phyloP scores from a whole-genome alignment of 352 stramenopile genomes.

The Pythium periplocum region DNA sequence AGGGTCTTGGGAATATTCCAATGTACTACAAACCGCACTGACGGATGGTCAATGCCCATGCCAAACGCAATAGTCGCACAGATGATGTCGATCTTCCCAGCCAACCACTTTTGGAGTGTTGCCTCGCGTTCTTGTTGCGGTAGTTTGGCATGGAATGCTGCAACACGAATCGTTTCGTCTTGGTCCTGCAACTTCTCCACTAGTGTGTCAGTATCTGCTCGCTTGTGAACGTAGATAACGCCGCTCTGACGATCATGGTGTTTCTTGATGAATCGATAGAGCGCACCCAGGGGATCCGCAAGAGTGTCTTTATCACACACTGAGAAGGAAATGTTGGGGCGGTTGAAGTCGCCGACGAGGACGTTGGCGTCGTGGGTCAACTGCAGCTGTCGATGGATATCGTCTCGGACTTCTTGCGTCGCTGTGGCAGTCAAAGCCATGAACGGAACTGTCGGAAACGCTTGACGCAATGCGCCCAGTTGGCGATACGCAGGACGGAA shows the following conservation, averaged over 20 bases:
- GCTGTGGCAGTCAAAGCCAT: constrained; percentile 91
- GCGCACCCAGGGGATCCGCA: constrained; percentile 30
- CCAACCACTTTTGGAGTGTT: constrained; percentile 43
- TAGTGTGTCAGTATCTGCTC: constrained; percentile 43
- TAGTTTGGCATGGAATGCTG: constrained; percentile 54
- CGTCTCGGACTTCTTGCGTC: constrained; percentile 47
- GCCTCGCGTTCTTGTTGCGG: constrained; percentile 27
- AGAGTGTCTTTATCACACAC: constrained; percentile 47
- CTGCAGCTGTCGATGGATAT: constrained; percentile 45
- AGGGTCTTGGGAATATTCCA: constrained; percentile 86
- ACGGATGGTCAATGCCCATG: constrained; percentile 91
- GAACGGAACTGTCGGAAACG: constrained; percentile 38
- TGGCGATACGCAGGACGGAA: constrained; percentile 76
- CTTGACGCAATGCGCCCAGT: constrained; percentile 30
- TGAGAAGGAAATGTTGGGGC: constrained; percentile 49
- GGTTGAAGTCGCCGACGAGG: constrained; percentile 53
- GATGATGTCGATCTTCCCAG: constrained; percentile 60
- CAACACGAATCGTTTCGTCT: constrained; percentile 23
- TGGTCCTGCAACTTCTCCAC: constrained; percentile 24
- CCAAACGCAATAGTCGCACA: constrained; percentile 93
- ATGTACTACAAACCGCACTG: constrained; percentile 88
- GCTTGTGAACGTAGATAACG: constrained; percentile 53
- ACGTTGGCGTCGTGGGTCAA: constrained; percentile 30
- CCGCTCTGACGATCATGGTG: constrained; percentile 27
- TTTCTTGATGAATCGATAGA: constrained; percentile 37